phyloP scores from a whole-genome alignment of 805 yeast species.

The Sungouiozyma ichnusensis region DNA sequence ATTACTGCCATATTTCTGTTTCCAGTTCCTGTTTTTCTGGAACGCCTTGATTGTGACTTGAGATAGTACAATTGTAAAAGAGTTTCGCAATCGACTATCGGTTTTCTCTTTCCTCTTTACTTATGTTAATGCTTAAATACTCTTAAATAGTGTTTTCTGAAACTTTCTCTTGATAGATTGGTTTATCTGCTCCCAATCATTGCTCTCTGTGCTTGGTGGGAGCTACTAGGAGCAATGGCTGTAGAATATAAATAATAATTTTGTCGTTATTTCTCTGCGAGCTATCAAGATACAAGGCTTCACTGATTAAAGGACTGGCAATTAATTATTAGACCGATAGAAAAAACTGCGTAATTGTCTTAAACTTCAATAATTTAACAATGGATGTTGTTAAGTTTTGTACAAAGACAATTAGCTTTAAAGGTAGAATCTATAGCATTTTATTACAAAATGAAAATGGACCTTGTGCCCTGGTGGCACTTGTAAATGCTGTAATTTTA shows the following conservation, averaged over 20 bases:
- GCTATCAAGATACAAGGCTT: too few relatives aligned
- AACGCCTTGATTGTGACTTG: not conserved
- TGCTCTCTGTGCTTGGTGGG: too few relatives aligned
- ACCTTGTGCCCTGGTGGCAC: constrained; percentile 78
- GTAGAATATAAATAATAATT: not conserved
- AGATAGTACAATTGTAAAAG: not conserved
- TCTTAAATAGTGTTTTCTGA: not conserved
- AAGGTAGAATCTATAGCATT: constrained; percentile 34
- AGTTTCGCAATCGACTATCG: too few relatives aligned
- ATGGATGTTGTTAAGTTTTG: constrained; percentile 7
- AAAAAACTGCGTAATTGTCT: too few relatives aligned
- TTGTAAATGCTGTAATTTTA: constrained; percentile 60
- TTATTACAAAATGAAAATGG: constrained; percentile 76
- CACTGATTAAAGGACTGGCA: too few relatives aligned
- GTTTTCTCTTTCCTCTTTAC: not conserved
- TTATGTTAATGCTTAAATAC: not conserved
- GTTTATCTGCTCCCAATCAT: too few relatives aligned
- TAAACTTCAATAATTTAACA: too few relatives aligned
- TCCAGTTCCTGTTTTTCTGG: not conserved
- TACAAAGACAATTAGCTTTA: constrained; percentile 20
- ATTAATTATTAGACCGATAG: too few relatives aligned
- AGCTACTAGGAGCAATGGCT: not conserved
- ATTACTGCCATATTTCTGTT: not conserved
- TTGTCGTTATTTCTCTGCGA: too few relatives aligned
- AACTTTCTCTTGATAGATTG: not conserved